Base-by-base conservation (phyloP, 768 basidiomycete genomes). In the Roridomyces roridus region DNA sequence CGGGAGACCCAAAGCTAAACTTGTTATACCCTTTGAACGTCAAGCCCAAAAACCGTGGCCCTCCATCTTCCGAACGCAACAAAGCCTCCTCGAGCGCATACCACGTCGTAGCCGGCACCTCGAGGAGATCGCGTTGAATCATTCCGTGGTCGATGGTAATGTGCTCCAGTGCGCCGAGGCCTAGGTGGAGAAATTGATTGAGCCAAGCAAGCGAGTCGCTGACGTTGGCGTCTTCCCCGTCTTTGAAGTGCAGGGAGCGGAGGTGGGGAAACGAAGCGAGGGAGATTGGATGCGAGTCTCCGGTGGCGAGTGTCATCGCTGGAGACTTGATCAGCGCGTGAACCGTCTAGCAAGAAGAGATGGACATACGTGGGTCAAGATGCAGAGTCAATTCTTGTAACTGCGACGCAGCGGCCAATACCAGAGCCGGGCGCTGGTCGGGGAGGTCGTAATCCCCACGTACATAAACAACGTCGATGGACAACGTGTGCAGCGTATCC, bases 291-390 rank as follows among this genome's bases (percentile, higher is more conserved):
- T 18, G 39, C 6, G 34, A 17, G 17, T 21, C n/a, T n/a, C n/a
- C 12, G 14, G 6, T 5, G 14, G n/a, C 4, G 23, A 58, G 51
- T 8, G 50, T 9, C 57, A 58, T 51, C 0, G 57, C 57, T 58
- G 36, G 5, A 8, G 24, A 12, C 10, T 15, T 5, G 36, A 14
- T 29, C 17, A 37, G 18, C 12, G 31, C 14, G n/a, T 4, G 4
- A 29, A 18, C 25, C 2, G 18, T 18, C 5, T 10, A 29, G 31
- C 9, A 40, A 17, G 21, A 21, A 18, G 23, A 20, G 4, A 35
- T 9, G 20, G 21, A 57, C 60, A 18, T 15, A 61, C 60, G 60
- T 7, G 60, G 60, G 49, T 62, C 60, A 21, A 62, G 42, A 23
- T 43, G 35, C n/a, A 62, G 47, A 10, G 37, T 50, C 29, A 62